Evolutionary conservation across 192 early-diverging fungal species (phyloP), one percentile per base, ranked within the genome.

Genomic region (Entophlyctis luteolus): DNA sequence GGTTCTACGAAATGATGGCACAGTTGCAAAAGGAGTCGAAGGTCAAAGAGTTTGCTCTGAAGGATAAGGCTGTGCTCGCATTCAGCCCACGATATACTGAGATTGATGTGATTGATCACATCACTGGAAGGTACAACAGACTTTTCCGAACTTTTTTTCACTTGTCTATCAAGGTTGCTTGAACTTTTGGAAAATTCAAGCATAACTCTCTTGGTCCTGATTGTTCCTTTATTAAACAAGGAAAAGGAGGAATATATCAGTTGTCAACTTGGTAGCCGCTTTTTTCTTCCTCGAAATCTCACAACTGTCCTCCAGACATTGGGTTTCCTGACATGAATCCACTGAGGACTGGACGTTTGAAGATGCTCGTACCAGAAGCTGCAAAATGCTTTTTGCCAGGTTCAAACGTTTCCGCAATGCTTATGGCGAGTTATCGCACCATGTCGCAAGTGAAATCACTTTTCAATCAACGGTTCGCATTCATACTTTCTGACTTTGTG

Each of bases 291-390:
- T 59, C 4, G 1, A 48, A 35, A 69, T 62, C 29, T 18, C 1
- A 53, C 23, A 25, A 23, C 27, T 58, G 28, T n/a, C 20, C 29
- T 25, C 4, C 6, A 71, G 70, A 60, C 16, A 18, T n/a, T 20
- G 59, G 56, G 29, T 71, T 71, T 35, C 53, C 55, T 16, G 70
- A 65, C 23, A 3, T 49, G 2, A 62, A 71, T 35, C 70, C 70
- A 32, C 10, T 71, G 8, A 54, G 23, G 18, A 55, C 49, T n/a
- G 68, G 56, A 53, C 48, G 68, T 37, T 46, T 70, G 12, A 42
- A 35, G n/a, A 28, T 70, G 27, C 38, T 65, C 35, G 33, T 23
- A 34, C 42, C 63, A 23, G 48, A 55, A 20, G 22, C 63, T 2
- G 28, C 63, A 28, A 66, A 55, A 54, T 53, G 50, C 20, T 66